A percentile compares a stretch with the other conserved stretches of the same genome.
phyloP scores from a whole-genome alignment of 495 filamentous ascomycete species.

The Beverwykella pulmonaria region DNA sequence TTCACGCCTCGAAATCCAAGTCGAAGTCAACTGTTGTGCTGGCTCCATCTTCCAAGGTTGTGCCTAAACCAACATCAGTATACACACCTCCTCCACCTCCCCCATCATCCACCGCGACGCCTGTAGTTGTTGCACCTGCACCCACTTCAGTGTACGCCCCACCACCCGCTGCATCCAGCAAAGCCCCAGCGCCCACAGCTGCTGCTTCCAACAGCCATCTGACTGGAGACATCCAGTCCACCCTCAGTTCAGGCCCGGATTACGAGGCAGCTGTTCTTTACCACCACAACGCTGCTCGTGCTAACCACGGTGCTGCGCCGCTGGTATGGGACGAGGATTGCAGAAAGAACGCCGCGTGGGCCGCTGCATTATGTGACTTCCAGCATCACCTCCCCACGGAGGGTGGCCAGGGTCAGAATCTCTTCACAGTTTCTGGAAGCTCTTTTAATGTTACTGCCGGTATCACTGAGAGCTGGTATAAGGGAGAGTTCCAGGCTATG shows the following conservation, averaged over 20 bases:
- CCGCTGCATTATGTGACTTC: constrained; percentile 66
- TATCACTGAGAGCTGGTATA: constrained; percentile 82
- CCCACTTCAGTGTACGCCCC: constrained; percentile 28
- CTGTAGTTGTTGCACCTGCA: constrained; percentile 26
- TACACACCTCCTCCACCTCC: background rate
- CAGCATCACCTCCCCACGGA: constrained; percentile 57
- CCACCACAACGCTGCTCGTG: constrained; percentile 85
- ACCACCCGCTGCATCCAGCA: constrained; percentile 10
- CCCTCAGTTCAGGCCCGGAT: constrained; percentile 25
- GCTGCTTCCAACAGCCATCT: constrained; percentile 8
- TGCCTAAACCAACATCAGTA: constrained; percentile 7
- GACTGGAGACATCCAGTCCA: constrained; percentile 20
- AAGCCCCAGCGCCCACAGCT: constrained; percentile 21
- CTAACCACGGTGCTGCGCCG: constrained; percentile 71
- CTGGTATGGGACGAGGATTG: constrained; percentile 66
- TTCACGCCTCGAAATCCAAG: constrained; percentile 21
- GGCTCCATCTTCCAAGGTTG: constrained; percentile 2
- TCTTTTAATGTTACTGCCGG: constrained; percentile 58
- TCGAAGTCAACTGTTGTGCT: background rate
- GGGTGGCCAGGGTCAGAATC: constrained; percentile 79
- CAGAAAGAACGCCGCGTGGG: constrained; percentile 59
- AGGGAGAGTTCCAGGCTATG: constrained; percentile 66
- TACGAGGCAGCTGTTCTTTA: constrained; percentile 59
- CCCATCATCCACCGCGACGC: constrained; percentile 22
- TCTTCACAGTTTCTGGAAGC: constrained; percentile 26